Percentiles rank a stretch among this genome's conserved stretches.
Evolutionary conservation across 2,329 filamentous ascomycete genomes (phyloP).

Genomic region (Fusarium sp.): DNA sequence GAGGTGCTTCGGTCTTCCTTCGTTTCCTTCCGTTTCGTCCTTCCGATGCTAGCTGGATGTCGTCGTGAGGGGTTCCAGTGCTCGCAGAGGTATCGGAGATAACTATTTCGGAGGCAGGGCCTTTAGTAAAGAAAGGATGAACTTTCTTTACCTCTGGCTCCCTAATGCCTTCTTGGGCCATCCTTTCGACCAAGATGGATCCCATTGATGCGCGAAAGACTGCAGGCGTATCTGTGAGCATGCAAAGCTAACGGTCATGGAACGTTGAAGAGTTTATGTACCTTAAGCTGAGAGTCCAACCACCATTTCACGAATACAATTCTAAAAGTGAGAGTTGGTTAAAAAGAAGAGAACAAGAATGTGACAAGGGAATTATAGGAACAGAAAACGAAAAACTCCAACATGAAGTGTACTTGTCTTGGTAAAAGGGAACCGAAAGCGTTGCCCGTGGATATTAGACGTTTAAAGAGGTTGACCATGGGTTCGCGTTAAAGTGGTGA

Average conservation of each 20-base stretch:
- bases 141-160: conserved; percentile 58
- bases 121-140: conserved; percentile 66
- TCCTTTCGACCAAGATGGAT: conserved; percentile 56
- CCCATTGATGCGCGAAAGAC: conserved; percentile 54
- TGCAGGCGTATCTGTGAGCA: conserved; percentile 10
- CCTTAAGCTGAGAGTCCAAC: conserved; percentile 27
- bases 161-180: conserved; percentile 56
- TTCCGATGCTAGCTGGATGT: conserved; percentile 34
- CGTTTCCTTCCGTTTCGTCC: conserved; percentile 56
- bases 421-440: conserved; percentile 24
- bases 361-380: background rate
- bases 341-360: background rate
- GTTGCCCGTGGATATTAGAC: conserved; percentile 25
- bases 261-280: conserved; percentile 12
- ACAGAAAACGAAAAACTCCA: background rate
- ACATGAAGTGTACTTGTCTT: conserved; percentile 10
- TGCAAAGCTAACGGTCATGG: background rate
- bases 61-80: conserved; percentile 4
- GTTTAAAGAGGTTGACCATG: conserved; percentile 24
- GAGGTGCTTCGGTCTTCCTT: conserved; percentile 52
- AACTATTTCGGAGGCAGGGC: conserved; percentile 22
- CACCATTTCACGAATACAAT: conserved; percentile 33
- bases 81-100: background rate
- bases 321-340: background rate
- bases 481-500: conserved; percentile 46